Conservation (phyloP, 169 alveolate genomes). For the Plasmodium gonderi region DNA sequence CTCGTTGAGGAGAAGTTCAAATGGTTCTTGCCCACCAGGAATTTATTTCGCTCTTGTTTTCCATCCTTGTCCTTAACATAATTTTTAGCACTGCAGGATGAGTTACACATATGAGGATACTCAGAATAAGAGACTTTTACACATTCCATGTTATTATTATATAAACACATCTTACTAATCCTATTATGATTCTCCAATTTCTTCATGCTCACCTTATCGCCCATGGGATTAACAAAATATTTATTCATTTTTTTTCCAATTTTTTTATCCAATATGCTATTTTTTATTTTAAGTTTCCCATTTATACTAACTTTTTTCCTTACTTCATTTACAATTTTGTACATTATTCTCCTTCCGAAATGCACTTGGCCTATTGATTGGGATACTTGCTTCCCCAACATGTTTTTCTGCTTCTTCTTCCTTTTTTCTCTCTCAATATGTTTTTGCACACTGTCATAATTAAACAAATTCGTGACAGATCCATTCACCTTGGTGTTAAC, state of each 20-base stretch:
- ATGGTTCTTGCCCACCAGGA: too few relatives aligned
- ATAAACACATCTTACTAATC: background rate
- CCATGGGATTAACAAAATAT: slow-evolving; percentile 1
- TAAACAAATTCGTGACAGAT: background rate
- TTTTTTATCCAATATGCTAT: slow-evolving; percentile 13
- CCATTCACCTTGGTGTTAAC: background rate
- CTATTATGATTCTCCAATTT: background rate
- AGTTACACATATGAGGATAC: too few relatives aligned
- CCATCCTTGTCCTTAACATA: too few relatives aligned
- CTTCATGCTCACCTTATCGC: background rate
- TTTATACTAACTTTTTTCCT: slow-evolving; percentile 20
- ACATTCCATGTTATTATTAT: background rate
- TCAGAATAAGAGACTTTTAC: too few relatives aligned
- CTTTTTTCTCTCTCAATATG: background rate
- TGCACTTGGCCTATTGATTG: background rate
- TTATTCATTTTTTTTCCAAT: slow-evolving; percentile 16
- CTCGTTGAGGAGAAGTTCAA: too few relatives aligned
- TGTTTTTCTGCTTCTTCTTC: background rate
- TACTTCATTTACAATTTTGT: slow-evolving; percentile 56
- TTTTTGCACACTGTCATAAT: background rate
- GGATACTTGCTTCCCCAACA: background rate
- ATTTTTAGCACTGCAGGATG: background rate
- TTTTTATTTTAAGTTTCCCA: slow-evolving; percentile 28
- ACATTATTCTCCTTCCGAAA: slow-evolving; percentile 8
- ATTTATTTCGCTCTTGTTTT: too few relatives aligned